Percentiles rank a stretch among this genome's conserved stretches.
Evolutionary conservation across 192 early-diverging fungal species (phyloP).

Genomic region (Backusella parvicylindrica): DNA sequence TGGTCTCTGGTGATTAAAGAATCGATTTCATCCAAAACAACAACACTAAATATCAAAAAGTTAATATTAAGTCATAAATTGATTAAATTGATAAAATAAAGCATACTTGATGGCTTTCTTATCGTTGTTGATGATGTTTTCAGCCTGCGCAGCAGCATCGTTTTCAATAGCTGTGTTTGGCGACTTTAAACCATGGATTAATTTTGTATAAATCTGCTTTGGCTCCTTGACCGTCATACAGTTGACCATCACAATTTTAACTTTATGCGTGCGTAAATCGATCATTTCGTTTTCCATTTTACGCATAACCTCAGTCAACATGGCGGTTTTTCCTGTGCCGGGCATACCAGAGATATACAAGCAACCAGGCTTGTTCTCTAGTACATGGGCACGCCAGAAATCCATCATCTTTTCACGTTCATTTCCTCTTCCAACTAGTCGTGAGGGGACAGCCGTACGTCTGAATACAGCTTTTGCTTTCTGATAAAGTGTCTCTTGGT

Average conservation of each 20-base stretch:
- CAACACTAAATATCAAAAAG: conserved; percentile 44
- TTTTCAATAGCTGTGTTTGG: conserved; percentile 38
- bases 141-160: conserved; percentile 46
- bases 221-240: conserved; percentile 83
- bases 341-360: conserved; percentile 89
- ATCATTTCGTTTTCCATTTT: conserved; percentile 36
- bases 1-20: conserved; percentile 76
- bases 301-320: conserved; percentile 58
- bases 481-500: conserved; percentile 4
- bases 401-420: conserved; percentile 49
- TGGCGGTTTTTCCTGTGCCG: conserved; percentile 94
- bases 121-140: conserved; percentile 51
- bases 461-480: conserved; percentile 47
- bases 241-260: conserved; percentile 71
- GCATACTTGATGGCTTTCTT: conserved; percentile 50
- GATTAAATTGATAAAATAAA: neutral
- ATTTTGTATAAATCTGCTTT: conserved; percentile 60
- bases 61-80: neutral
- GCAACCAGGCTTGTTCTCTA: conserved; percentile 52
- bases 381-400: conserved; percentile 54
- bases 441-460: conserved; percentile 51
- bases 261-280: conserved; percentile 34
- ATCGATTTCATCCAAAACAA: conserved; percentile 94
- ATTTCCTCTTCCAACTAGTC: conserved; percentile 60
- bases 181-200: conserved; percentile 51